Percentiles rank a stretch among this genome's conserved stretches.
These are phyloP conservation scores for Cantharellus cinnabarinus DNA, from an alignment of 768 basidiomycete species.

Conservation along the genomic window DNA sequence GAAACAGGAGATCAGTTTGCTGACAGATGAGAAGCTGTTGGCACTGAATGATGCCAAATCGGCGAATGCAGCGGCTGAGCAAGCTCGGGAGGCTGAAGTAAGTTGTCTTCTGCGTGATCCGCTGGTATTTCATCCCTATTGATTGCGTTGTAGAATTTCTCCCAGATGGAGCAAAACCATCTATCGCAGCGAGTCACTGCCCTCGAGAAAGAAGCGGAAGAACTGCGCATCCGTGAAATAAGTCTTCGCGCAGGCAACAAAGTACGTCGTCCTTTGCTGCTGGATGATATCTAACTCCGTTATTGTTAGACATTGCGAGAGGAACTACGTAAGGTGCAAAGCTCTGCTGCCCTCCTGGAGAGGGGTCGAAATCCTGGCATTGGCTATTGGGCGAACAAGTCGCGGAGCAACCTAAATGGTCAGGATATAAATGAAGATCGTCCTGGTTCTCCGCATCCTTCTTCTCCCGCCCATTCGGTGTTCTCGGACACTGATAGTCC, in stretches of 20 bases:
- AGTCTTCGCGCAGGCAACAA: conserved; percentile 62
- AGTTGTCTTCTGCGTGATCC: conserved; percentile 7
- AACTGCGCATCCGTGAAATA: conserved; percentile 41
- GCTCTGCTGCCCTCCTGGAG: conserved; percentile 75
- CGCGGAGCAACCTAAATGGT: conserved; percentile 12
- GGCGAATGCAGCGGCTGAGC: conserved; percentile 28
- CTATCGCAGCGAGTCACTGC: conserved; percentile 26
- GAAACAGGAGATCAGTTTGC: conserved; percentile 23
- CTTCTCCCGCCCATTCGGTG: conserved; percentile 1
- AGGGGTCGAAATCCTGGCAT: conserved; percentile 83
- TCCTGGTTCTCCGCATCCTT: conserved; percentile 1
- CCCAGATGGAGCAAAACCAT: conserved; percentile 30
- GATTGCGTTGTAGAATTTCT: conserved; percentile 19
- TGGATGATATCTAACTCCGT: background rate
- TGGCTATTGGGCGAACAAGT: conserved; percentile 57
- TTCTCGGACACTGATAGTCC: background rate
- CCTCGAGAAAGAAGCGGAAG: conserved; percentile 53
- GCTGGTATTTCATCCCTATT: background rate
- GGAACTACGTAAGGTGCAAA: conserved; percentile 88
- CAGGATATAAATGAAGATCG: conserved; percentile 5
- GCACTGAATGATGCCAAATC: background rate
- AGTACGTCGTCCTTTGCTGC: conserved; percentile 21
- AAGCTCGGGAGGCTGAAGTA: conserved; percentile 44
- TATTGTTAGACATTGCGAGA: conserved; percentile 58
- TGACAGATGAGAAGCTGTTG: conserved; percentile 28